Percentiles rank a stretch among this genome's conserved stretches.
phyloP scores from a whole-genome alignment of 2,329 filamentous ascomycete species.

The Purpureocillium takamizusanense region DNA sequence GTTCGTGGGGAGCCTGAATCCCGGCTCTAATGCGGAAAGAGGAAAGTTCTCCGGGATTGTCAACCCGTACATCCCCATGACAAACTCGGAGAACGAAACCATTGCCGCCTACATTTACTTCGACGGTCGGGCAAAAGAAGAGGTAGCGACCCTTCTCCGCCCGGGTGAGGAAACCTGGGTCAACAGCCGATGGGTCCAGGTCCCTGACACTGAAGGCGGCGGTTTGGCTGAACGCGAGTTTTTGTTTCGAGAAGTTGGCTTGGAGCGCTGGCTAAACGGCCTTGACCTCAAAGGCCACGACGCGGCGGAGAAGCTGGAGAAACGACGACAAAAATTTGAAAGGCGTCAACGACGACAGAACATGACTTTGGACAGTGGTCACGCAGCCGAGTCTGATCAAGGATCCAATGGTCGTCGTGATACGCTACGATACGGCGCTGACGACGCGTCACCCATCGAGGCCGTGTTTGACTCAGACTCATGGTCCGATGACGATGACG shows the following conservation, averaged over 20 bases:
- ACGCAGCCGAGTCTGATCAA: slow-evolving; percentile 25
- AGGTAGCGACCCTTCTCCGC: slow-evolving; percentile 86
- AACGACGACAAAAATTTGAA: slow-evolving; percentile 72
- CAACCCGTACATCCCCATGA: slow-evolving; percentile 83
- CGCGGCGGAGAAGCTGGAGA: slow-evolving; percentile 81
- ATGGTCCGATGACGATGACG: slow-evolving; percentile 72
- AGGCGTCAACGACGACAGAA: slow-evolving; percentile 58
- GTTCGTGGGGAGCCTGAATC: slow-evolving; percentile 61
- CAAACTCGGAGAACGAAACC: slow-evolving; percentile 88
- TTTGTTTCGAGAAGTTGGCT: slow-evolving; percentile 88
- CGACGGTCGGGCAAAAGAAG: slow-evolving; percentile 88
- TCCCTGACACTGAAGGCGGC: slow-evolving; percentile 83
- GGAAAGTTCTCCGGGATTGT: slow-evolving; percentile 47
- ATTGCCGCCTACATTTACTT: slow-evolving; percentile 99
- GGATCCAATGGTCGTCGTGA: slow-evolving; percentile 36
- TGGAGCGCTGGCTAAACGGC: slow-evolving; percentile 94
- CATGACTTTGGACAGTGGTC: slow-evolving; percentile 26
- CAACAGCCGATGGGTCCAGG: slow-evolving; percentile 94
- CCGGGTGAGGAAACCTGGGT: slow-evolving; percentile 98
- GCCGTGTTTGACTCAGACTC: slow-evolving; percentile 60
- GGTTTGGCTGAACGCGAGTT: slow-evolving; percentile 95
- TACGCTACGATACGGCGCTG: slow-evolving; percentile 72
- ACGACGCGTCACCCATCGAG: slow-evolving; percentile 67
- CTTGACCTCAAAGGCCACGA: slow-evolving; percentile 91
- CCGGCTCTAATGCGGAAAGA: slow-evolving; percentile 39